phyloP scores from a whole-genome alignment of 805 yeast species.

The Teunomyces lycoperdinae region DNA sequence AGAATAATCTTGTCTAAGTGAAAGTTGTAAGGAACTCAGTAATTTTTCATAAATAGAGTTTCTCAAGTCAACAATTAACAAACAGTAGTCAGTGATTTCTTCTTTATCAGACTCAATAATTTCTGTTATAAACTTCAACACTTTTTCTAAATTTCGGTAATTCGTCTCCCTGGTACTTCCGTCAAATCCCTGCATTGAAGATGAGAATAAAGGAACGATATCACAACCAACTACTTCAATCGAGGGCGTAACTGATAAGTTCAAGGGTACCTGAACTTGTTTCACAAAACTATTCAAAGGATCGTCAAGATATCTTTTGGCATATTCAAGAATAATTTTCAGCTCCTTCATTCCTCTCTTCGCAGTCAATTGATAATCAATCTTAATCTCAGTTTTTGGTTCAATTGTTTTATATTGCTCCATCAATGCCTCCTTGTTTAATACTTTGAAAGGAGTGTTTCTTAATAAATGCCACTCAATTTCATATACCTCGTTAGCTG shows the following conservation, averaged over 20 bases:
- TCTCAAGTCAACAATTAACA: conserved; percentile 70
- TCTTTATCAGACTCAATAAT: conserved; percentile 18
- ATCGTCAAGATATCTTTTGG: conserved; percentile 24
- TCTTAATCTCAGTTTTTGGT: conserved; percentile 39
- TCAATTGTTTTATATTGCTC: conserved; percentile 36
- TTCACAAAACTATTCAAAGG: conserved; percentile 38
- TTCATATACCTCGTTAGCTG: conserved; percentile 68
- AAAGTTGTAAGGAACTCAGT: conserved; percentile 27
- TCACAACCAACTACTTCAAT: conserved; percentile 76
- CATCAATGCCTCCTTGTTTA: conserved; percentile 43
- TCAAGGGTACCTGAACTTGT: conserved; percentile 63
- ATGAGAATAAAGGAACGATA: conserved; percentile 52
- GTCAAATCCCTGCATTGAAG: conserved; percentile 20
- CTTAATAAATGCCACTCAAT: conserved; percentile 64
- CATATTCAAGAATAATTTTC: conserved; percentile 63
- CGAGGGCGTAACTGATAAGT: conserved; percentile 68
- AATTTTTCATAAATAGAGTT: conserved; percentile 73
- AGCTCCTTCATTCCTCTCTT: conserved; percentile 72
- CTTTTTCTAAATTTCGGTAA: conserved; percentile 21
- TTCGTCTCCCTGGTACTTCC: neutral
- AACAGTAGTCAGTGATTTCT: conserved; percentile 52
- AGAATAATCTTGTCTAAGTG: conserved; percentile 20
- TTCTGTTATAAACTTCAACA: conserved; percentile 25
- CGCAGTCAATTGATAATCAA: conserved; percentile 62
- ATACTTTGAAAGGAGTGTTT: conserved; percentile 54